Evolutionary conservation across 2,329 filamentous ascomycete species (phyloP).

Genomic region (Phialophora chinensis): DNA sequence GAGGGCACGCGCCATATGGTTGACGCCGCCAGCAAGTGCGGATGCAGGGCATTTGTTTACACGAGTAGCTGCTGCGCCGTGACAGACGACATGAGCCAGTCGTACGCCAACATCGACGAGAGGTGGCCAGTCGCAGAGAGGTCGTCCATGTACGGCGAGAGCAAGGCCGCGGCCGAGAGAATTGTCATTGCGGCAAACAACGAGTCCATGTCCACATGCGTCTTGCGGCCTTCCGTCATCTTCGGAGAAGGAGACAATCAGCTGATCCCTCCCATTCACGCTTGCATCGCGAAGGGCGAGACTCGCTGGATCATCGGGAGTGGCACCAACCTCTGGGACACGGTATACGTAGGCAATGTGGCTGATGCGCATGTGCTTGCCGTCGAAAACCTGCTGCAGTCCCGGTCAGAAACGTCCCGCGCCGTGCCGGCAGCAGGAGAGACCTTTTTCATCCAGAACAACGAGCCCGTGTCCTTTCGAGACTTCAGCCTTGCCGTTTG

Average conservation of each 20-base stretch:
- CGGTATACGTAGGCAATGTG: constrained; percentile 52
- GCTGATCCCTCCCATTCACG: constrained; percentile 51
- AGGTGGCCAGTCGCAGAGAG: constrained; percentile 47
- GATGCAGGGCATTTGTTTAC: constrained; percentile 60
- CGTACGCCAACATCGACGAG: constrained; percentile 50
- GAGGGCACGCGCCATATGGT: constrained; percentile 62
- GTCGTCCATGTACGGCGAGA: constrained; percentile 54
- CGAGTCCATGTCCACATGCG: constrained; percentile 46
- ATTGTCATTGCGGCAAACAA: constrained; percentile 49
- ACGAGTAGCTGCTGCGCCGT: constrained; percentile 63
- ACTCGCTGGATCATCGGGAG: constrained; percentile 51
- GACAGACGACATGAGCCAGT: constrained; percentile 54
- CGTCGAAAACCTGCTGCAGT: constrained; percentile 50
- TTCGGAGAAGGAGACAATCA: constrained; percentile 53
- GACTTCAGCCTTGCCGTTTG: constrained; percentile 54
- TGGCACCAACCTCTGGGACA: constrained; percentile 52
- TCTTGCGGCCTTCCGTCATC: constrained; percentile 52
- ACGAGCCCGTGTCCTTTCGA: constrained; percentile 53
- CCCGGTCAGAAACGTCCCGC: constrained; percentile 40
- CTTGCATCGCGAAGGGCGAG: constrained; percentile 52
- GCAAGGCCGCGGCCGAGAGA: constrained; percentile 50
- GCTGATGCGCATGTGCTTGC: constrained; percentile 55
- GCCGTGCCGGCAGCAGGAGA: constrained; percentile 47
- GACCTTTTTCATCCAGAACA: constrained; percentile 55
- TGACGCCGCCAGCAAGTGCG: constrained; percentile 50